A percentile compares a stretch with the other conserved stretches of the same genome.
phyloP scores from a whole-genome alignment of 176 grass and related monocot species.

The Oryza meridionalis region DNA sequence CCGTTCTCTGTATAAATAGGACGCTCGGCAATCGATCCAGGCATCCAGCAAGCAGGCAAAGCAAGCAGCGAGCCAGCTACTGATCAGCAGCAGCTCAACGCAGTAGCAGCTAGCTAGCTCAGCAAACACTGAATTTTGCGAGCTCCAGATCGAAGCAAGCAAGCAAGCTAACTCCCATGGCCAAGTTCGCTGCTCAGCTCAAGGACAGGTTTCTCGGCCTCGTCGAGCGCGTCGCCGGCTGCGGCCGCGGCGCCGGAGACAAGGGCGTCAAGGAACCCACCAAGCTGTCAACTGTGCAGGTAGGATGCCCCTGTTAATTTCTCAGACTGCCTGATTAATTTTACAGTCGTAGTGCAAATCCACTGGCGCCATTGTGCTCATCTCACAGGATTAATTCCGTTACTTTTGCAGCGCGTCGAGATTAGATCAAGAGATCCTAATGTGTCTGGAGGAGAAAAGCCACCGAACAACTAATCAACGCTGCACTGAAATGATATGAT shows the following conservation, averaged over 20 bases:
- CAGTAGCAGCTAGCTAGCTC: not conserved
- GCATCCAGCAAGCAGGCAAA: not conserved
- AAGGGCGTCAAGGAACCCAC: not conserved
- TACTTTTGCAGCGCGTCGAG: conserved; percentile 23
- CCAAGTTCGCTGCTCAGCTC: conserved; percentile 33
- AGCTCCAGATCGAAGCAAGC: not conserved
- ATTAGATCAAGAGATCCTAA: conserved; percentile 34
- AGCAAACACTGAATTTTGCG: not conserved
- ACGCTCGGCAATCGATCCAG: not conserved
- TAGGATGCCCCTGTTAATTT: too few relatives aligned
- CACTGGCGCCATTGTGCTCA: not conserved
- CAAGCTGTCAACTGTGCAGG: conserved; percentile 1
- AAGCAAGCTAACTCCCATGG: conserved; percentile 8
- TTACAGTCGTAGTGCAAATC: not conserved
- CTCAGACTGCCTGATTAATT: not conserved
- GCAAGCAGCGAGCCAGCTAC: not conserved
- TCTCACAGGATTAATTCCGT: not conserved
- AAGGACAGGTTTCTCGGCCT: conserved; percentile 49
- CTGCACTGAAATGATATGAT: not conserved
- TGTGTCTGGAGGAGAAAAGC: conserved; percentile 19
- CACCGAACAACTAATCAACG: conserved; percentile 3
- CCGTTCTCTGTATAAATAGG: conserved; percentile 11
- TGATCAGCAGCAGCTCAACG: too few relatives aligned
- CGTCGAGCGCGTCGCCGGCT: conserved; percentile 33
- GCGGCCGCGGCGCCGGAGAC: not conserved